Percentiles rank a stretch among this genome's conserved stretches.
Evolutionary conservation across 257 asterid species (phyloP).

Genomic region (Cruciata laevipes): DNA sequence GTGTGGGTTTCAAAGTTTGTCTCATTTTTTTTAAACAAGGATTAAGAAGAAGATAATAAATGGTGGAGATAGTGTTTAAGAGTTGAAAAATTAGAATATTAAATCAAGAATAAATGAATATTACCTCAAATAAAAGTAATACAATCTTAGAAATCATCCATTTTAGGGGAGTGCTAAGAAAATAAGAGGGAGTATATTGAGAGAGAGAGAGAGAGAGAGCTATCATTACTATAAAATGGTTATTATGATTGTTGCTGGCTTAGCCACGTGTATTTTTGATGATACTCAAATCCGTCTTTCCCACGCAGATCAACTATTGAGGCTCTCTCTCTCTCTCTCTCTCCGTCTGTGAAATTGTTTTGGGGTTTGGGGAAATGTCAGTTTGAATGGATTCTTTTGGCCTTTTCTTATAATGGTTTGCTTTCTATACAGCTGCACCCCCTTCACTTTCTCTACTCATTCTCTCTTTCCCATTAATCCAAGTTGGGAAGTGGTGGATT

Average conservation of each 20-base stretch:
- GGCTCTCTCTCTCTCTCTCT: constrained; percentile 9
- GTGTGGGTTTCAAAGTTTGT: too few relatives aligned
- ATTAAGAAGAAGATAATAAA: too few relatives aligned
- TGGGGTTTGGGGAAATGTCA: constrained; percentile 33
- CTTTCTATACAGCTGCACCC: constrained; percentile 12
- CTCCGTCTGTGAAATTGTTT: constrained; percentile 10
- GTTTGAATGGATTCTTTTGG: constrained; percentile 35
- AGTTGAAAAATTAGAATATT: too few relatives aligned
- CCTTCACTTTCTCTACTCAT: constrained; percentile 9
- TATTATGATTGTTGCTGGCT: constrained; percentile 21
- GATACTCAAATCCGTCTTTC: constrained; percentile 19
- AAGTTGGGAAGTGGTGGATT: constrained; percentile 22
- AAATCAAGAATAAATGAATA: too few relatives aligned
- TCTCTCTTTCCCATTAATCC: constrained; percentile 10
- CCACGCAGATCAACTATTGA: constrained; percentile 17
- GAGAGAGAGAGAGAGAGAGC: too few relatives aligned
- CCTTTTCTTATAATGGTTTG: constrained; percentile 18
- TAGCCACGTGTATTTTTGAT: constrained; percentile 20
- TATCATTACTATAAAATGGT: constrained; percentile 1
- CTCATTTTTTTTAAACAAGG: too few relatives aligned
- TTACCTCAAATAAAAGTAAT: too few relatives aligned
- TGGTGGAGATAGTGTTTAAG: too few relatives aligned
- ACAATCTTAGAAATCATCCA: too few relatives aligned
- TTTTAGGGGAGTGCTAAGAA: too few relatives aligned
- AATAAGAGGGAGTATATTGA: too few relatives aligned